Conservation (phyloP, 1,139 yeast species). For the Blastobotrys illinoisensis region DNA sequence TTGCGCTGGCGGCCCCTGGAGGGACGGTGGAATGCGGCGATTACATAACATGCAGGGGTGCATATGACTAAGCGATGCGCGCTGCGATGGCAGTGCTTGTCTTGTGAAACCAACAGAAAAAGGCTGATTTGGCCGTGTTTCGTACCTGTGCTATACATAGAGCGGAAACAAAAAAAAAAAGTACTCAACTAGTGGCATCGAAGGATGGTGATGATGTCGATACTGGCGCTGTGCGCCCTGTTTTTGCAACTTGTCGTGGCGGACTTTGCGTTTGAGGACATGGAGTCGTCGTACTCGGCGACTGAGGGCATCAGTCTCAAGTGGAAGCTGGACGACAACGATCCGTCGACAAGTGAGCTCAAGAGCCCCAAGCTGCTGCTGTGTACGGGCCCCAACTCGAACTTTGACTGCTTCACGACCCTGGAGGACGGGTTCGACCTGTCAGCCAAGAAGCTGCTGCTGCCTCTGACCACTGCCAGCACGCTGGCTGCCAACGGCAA, state of each 20-base stretch:
- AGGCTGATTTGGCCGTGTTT: neutral
- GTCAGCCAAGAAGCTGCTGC: conserved; percentile 19
- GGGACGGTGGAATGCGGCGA: neutral
- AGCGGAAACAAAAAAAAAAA: neutral
- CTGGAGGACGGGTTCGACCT: conserved; percentile 16
- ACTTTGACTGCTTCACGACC: conserved; percentile 42
- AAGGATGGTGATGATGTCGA: neutral
- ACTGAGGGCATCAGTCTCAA: conserved; percentile 45
- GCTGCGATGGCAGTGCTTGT: neutral
- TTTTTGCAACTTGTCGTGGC: conserved; percentile 30
- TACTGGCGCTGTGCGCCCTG: neutral
- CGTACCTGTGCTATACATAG: neutral
- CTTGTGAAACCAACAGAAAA: neutral
- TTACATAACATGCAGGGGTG: neutral
- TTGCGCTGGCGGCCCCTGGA: neutral
- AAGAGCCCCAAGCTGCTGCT: conserved; percentile 48
- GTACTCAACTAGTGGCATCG: neutral
- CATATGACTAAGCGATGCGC: neutral
- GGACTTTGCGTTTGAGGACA: conserved; percentile 55
- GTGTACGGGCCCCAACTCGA: conserved; percentile 60
- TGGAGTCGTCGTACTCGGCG: conserved; percentile 48
- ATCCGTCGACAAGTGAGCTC: conserved; percentile 45
- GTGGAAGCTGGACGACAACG: conserved; percentile 57
- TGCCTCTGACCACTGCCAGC: conserved; percentile 36
- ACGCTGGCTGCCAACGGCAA: conserved; percentile 53